These are phyloP conservation scores for Syzygium syzygioides DNA, from an alignment of 441 rosid species.

Conservation along the genomic window DNA sequence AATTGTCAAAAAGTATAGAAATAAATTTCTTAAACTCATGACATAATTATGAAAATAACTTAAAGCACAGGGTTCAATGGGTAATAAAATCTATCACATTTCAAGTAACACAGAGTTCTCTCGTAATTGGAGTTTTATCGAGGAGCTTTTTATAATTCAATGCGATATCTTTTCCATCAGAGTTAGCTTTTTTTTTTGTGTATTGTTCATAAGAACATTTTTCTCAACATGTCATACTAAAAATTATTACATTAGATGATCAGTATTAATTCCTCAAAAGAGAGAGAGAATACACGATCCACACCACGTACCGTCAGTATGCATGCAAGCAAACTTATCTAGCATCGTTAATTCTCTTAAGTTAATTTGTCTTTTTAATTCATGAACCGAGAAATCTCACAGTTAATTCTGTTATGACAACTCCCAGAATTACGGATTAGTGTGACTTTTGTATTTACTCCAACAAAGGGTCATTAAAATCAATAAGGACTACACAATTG, in stretches of 20 bases:
- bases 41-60: background rate
- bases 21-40: background rate
- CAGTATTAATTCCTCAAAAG: background rate
- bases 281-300: background rate
- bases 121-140: background rate
- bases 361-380: background rate
- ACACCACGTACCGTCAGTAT: background rate
- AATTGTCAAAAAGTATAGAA: background rate
- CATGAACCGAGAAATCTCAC: accelerated
- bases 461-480: background rate
- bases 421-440: background rate
- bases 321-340: background rate
- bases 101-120: background rate
- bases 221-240: background rate
- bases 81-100: background rate
- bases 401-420: background rate
- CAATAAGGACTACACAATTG: background rate
- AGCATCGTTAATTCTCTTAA: background rate
- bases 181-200: background rate
- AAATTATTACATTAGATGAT: background rate
- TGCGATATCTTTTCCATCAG: background rate
- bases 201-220: background rate
- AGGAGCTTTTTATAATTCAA: background rate
- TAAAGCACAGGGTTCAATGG: background rate
- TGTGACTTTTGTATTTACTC: background rate